Conservation (phyloP, 768 basidiomycete genomes). For the Suillus spraguei region DNA sequence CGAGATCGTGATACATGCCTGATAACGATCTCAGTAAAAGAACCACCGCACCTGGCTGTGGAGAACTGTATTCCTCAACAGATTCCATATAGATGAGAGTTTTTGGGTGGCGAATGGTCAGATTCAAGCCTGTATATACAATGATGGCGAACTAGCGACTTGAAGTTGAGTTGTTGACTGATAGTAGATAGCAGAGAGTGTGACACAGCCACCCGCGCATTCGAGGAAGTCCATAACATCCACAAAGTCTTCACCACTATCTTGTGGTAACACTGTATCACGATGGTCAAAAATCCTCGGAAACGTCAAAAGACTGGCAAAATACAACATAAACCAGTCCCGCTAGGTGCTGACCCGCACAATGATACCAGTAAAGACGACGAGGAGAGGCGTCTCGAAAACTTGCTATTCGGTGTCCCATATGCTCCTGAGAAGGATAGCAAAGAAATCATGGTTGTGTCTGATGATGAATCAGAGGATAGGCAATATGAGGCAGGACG, state of each 20-base stretch:
- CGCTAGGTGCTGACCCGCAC: constrained; percentile 38
- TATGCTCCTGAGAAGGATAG: constrained; percentile 42
- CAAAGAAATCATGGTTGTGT: constrained; percentile 29
- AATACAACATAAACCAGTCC: constrained; percentile 27
- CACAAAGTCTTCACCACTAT: neutral
- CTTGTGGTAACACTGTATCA: neutral
- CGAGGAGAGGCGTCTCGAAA: constrained; percentile 77
- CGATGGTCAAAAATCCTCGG: constrained; percentile 63
- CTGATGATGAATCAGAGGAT: constrained; percentile 32
- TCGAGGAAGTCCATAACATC: constrained; percentile 27
- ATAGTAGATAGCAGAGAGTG: neutral
- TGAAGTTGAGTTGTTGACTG: neutral
- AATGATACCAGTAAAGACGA: constrained; percentile 74
- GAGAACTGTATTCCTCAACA: neutral
- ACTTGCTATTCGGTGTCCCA: constrained; percentile 70
- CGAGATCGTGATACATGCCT: neutral
- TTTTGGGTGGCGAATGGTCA: neutral
- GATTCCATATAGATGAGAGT: neutral
- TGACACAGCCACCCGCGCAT: constrained; percentile 40
- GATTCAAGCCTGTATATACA: neutral
- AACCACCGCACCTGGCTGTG: neutral
- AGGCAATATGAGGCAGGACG: constrained; percentile 38
- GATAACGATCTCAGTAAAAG: neutral
- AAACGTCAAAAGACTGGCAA: constrained; percentile 62
- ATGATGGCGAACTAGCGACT: neutral